These are phyloP conservation scores for Monosporascus cannonballus DNA, from an alignment of 2,329 filamentous ascomycete genomes.

Conservation along the genomic window DNA sequence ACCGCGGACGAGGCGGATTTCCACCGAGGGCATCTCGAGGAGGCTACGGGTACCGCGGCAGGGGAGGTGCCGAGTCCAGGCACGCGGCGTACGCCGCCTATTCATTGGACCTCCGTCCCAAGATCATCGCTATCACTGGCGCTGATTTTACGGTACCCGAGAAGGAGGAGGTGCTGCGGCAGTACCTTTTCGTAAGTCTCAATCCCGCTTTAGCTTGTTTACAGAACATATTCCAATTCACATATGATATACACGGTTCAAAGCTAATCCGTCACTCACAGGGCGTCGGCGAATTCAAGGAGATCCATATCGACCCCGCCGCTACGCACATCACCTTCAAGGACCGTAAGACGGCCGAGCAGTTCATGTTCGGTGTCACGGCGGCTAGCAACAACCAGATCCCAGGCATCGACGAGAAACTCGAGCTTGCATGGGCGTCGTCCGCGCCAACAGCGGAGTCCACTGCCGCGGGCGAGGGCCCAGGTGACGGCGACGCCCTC, in stretches of 20 bases:
- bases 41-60: slow-evolving; percentile 40
- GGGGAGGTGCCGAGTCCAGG: slow-evolving; percentile 28
- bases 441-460: slow-evolving; percentile 16
- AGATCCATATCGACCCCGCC: slow-evolving; percentile 42
- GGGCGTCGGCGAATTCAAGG: slow-evolving; percentile 58
- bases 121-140: slow-evolving; percentile 57
- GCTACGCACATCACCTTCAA: slow-evolving; percentile 56
- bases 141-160: slow-evolving; percentile 56
- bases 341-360: slow-evolving; percentile 66
- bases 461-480: slow-evolving; percentile 1
- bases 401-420: slow-evolving; percentile 53
- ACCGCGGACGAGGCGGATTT: slow-evolving; percentile 31
- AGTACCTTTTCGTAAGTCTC: slow-evolving; percentile 60
- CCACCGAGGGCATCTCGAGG: slow-evolving; percentile 32
- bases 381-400: slow-evolving; percentile 41
- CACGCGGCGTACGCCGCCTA: slow-evolving; percentile 53
- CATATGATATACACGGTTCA: background rate
- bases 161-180: slow-evolving; percentile 63
- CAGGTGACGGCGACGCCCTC: slow-evolving; percentile 11
- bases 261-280: slow-evolving; percentile 28
- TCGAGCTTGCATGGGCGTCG: slow-evolving; percentile 60
- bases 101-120: slow-evolving; percentile 71
- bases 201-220: slow-evolving; percentile 2
- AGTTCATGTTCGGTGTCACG: slow-evolving; percentile 52
- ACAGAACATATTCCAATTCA: background rate